These are phyloP conservation scores for Claviceps maximensis DNA, from an alignment of 2,329 filamentous ascomycete species.

Conservation along the genomic window DNA sequence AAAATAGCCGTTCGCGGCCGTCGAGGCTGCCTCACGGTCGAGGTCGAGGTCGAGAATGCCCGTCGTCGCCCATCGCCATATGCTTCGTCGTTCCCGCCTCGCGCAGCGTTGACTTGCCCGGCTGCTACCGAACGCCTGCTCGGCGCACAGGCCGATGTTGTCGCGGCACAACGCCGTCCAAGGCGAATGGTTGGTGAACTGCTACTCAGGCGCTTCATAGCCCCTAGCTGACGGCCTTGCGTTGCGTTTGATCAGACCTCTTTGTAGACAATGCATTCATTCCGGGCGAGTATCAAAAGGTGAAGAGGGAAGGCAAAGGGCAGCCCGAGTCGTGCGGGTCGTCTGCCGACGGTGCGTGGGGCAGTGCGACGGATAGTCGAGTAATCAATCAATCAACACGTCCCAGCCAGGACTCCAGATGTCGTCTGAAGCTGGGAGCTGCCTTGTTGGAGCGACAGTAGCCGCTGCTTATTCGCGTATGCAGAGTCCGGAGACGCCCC, in stretches of 20 bases:
- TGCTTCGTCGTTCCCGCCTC: conserved; percentile 8
- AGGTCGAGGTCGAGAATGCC: conserved; percentile 2
- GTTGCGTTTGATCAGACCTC: neutral
- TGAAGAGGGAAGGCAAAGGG: neutral
- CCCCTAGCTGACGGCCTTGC: conserved; percentile 13
- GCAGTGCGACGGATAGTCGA: too few relatives aligned
- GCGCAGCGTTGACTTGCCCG: neutral
- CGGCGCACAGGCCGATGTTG: neutral
- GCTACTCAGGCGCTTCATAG: conserved; percentile 20
- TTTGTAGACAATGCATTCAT: conserved; percentile 6
- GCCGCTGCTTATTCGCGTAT: conserved; percentile 1
- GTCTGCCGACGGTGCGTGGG: too few relatives aligned
- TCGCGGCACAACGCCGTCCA: conserved; percentile 9
- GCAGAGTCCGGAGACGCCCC: too few relatives aligned
- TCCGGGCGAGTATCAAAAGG: neutral
- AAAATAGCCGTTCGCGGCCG: conserved; percentile 43
- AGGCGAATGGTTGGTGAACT: conserved; percentile 17
- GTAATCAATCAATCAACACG: too few relatives aligned
- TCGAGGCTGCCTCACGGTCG: conserved; percentile 19
- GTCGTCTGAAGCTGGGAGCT: neutral
- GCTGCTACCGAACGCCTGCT: neutral
- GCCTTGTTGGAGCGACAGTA: neutral
- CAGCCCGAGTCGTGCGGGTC: neutral
- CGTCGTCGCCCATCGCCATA: neutral
- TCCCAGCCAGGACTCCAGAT: too few relatives aligned